Evolutionary conservation across 78 protist species (phyloP), one percentile per base, ranked within the genome.

Genomic region (Chrysochromulina tobinii): DNA sequence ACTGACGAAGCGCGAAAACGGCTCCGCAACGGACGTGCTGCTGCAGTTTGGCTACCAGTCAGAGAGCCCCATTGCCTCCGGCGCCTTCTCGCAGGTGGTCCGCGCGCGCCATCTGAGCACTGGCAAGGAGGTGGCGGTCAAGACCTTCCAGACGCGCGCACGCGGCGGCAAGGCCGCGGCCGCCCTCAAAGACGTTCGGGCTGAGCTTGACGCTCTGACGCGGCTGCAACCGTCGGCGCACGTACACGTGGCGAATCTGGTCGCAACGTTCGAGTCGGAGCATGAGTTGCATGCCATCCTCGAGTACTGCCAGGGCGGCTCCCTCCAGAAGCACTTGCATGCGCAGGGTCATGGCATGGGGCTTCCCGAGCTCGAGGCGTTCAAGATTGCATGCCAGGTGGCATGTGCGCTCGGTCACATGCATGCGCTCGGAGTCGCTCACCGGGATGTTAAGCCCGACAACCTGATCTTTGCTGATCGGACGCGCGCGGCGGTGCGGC

Each of bases 301-400:
- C 14, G 93, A 90, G 89, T 69, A 72, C 18, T 50, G 81, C 9
- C 5, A 9, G 3, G 94, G 94, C 61, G 91, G 94, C 68, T 89
- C 88, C 9, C 25, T 92, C 20, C 77, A 7, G 21, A 59, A 59
- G 64, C 12, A 59, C 64, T 59, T 59, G 64, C 64, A 59, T 7
- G 12, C 64, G 7, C 7, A 59, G 64, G 64, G 64, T 12, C 64
- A 59, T 59, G 64, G 64, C 64, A 59, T 7, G 64, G 64, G 64
- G 12, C 64, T 59, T 12, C 23, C 7, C 12, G 64, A 59, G 0
- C 64, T 14, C 23, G 64, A 59, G 64, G 64, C 64, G 23, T 59
- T 12, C 12, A 7, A 12, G 50, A 9, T n/a, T 2, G 3, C 3
- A 5, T 50, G 77, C 27, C 77, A 68, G 50, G 12, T 68, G 51